Base-by-base conservation (phyloP, 257 asterid species). In the Plectranthus barbatus region DNA sequence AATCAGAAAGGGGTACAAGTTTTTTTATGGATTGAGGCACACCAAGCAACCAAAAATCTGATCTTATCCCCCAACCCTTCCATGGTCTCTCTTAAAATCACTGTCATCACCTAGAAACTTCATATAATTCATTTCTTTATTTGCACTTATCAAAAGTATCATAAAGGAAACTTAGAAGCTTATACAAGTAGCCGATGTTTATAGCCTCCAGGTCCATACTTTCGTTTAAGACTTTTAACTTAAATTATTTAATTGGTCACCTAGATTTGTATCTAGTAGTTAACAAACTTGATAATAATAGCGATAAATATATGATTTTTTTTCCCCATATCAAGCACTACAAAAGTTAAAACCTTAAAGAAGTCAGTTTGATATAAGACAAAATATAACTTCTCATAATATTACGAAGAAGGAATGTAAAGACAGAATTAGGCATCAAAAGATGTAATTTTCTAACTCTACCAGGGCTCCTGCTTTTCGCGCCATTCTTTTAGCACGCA, bases 391-490 rank as follows among this genome's bases (percentile, higher is more conserved):
- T 64, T 29, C 53, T 37, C 34, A 14, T 42, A 18, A 18, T 44
- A 64, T 42, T 9, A 66, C 12, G 74, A 70, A 60, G 69, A 57
- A 58, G 47, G 41, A 15, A 33, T 18, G 20, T 9, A 62, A 48
- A 48, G 63, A 57, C 20, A 45, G 37, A 64, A 66, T 1, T 56
- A 71, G 47, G 34, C 42, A 53, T 49, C 48, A 55, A 55, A 46
- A 47, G 20, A 44, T 40, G 47, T 34, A n/a, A n/a, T n/a, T n/a
- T 29, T 55, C 19, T 4, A 73, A 66, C 69, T 74, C 41, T 89
- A 92, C 99, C 99, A 92, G 77, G 66, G 99, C 99, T 81, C 99
- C 99, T 31, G 99, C 97, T 85, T 89, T 92, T 21, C 99, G 84
- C 61, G 99, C 99, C 99, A 92, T 92, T 74, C 99, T 80, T 81